A percentile compares a stretch with the other conserved stretches of the same genome.
These are phyloP conservation scores for Pleurotus platypus DNA, from an alignment of 768 basidiomycete genomes.

Conservation along the genomic window DNA sequence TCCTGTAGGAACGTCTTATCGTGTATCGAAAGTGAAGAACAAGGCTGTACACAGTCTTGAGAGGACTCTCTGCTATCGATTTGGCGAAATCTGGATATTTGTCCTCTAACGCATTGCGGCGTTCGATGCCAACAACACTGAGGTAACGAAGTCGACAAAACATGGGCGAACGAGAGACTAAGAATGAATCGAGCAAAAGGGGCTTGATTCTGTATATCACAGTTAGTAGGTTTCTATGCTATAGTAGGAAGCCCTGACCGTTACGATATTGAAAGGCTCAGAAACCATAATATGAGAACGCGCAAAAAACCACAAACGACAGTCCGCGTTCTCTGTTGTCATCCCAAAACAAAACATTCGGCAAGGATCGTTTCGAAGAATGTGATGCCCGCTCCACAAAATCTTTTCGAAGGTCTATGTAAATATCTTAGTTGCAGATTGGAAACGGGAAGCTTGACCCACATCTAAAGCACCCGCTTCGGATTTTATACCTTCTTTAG, in stretches of 20 bases:
- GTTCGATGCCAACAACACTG: no score
- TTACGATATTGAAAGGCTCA: constrained; percentile 2
- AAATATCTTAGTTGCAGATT: not conserved
- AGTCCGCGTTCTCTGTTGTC: constrained; percentile 4
- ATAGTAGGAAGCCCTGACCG: not conserved
- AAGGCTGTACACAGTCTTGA: no score
- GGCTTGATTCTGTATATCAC: not conserved
- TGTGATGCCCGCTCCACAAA: constrained; percentile 4
- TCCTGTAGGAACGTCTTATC: no score
- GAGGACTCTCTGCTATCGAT: no score
- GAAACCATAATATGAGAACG: constrained; percentile 8
- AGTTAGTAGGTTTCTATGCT: not conserved
- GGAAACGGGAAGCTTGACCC: not conserved
- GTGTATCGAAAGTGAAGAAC: no score
- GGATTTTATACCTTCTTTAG: not conserved
- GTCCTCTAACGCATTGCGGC: no score
- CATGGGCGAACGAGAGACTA: constrained; percentile 1
- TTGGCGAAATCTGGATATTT: no score
- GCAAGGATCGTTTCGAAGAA: constrained; percentile 10
- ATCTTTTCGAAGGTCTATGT: constrained; percentile 3
- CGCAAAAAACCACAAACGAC: constrained; percentile 9
- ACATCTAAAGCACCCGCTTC: not conserved
- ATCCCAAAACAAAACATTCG: constrained; percentile 7
- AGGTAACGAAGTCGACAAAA: not conserved
- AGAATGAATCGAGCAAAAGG: not conserved